Conservation (phyloP, 108 stramenopile species). For the Pseudonitzschia multiseries region DNA sequence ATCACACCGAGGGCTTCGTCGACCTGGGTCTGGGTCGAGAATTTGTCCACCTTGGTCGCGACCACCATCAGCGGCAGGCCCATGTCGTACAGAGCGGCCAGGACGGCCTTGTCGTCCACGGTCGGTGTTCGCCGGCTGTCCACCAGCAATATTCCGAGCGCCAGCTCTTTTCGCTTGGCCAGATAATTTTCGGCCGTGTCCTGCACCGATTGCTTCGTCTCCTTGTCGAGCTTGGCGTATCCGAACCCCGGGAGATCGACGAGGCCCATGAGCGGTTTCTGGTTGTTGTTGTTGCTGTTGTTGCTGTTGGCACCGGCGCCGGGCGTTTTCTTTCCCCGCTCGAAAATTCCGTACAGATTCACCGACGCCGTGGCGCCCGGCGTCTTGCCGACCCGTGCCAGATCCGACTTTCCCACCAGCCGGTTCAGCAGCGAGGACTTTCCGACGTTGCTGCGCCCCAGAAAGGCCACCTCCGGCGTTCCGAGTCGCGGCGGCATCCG, state of each 20-base stretch:
- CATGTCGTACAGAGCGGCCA: conserved; percentile 85
- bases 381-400: conserved; percentile 82
- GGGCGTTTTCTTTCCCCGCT: not conserved
- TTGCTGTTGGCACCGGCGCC: not conserved
- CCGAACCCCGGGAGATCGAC: conserved; percentile 96
- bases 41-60: conserved; percentile 90
- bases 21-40: conserved; percentile 45
- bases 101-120: conserved; percentile 78
- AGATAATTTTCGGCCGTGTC: conserved; percentile 84
- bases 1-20: conserved; percentile 50
- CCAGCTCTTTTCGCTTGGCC: conserved; percentile 77
- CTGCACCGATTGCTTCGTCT: conserved; percentile 76
- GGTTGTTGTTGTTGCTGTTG: conserved; percentile 17
- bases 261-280: conserved; percentile 61
- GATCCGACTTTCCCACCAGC: conserved; percentile 37
- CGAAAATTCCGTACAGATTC: conserved; percentile 68
- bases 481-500: conserved; percentile 66
- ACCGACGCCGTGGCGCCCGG: conserved; percentile 85
- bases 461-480: conserved; percentile 90
- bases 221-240: conserved; percentile 90
- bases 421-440: conserved; percentile 88
- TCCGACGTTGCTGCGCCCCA: conserved; percentile 93
- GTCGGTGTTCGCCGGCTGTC: conserved; percentile 82
- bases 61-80: conserved; percentile 84
- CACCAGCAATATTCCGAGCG: conserved; percentile 83